phyloP scores from a whole-genome alignment of 805 yeast genomes.

The Crinitomyces ghanaensis region DNA sequence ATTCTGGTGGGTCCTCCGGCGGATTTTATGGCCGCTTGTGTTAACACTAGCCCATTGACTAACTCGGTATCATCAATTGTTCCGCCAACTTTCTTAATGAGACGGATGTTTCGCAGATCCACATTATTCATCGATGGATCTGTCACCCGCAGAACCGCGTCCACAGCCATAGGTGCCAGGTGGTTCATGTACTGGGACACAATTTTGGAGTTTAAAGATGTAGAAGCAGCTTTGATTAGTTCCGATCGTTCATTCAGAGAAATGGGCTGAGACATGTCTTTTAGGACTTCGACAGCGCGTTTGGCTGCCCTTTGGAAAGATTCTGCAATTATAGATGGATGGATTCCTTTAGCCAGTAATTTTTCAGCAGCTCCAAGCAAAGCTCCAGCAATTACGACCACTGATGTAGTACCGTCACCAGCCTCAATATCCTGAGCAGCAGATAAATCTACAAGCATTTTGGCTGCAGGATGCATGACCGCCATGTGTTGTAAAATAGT shows the following conservation, averaged over 20 bases:
- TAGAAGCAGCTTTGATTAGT: slow-evolving; percentile 81
- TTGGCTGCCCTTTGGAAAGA: slow-evolving; percentile 81
- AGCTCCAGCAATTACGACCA: slow-evolving; percentile 91
- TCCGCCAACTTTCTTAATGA: slow-evolving; percentile 92
- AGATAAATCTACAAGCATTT: slow-evolving; percentile 93
- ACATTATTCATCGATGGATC: slow-evolving; percentile 54
- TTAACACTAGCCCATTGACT: slow-evolving; percentile 78
- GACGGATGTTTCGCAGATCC: slow-evolving; percentile 77
- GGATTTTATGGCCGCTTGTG: slow-evolving; percentile 76
- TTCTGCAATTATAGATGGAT: slow-evolving; percentile 91
- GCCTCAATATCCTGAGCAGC: slow-evolving; percentile 99
- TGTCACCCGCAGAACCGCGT: slow-evolving; percentile 73
- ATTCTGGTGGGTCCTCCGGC: slow-evolving; percentile 94
- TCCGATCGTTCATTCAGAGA: slow-evolving; percentile 73
- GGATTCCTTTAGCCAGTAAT: slow-evolving; percentile 75
- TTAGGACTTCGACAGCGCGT: slow-evolving; percentile 68
- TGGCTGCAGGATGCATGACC: slow-evolving; percentile 95
- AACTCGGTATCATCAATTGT: slow-evolving; percentile 94
- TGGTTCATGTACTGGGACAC: slow-evolving; percentile 83
- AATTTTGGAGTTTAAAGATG: slow-evolving; percentile 89
- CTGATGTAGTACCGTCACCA: slow-evolving; percentile 99
- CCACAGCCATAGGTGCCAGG: slow-evolving; percentile 89
- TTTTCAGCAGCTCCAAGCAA: slow-evolving; percentile 90
- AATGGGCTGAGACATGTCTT: slow-evolving; percentile 76
- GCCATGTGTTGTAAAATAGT: slow-evolving; percentile 97